phyloP scores from a whole-genome alignment of 495 filamentous ascomycete genomes.

The Trichoderma gamsii region DNA sequence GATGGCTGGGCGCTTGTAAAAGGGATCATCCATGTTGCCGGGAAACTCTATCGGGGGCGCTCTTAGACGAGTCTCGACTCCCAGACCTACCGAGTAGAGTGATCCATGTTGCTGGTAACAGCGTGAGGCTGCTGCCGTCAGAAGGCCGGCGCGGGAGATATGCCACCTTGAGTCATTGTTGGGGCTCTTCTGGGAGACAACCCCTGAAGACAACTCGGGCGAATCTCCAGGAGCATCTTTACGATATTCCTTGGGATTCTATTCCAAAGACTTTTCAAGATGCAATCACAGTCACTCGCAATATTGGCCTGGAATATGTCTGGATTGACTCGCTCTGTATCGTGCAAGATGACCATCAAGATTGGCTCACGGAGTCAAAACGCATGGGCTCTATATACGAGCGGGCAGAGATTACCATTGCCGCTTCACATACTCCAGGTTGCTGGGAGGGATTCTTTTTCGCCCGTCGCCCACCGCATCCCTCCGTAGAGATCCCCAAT shows the following conservation, averaged over 20 bases:
- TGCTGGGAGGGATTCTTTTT: slow-evolving; percentile 1
- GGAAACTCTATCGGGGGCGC: neutral
- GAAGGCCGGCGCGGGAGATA: neutral
- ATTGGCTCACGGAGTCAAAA: slow-evolving; percentile 1
- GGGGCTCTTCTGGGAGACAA: slow-evolving; percentile 5
- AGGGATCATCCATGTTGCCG: slow-evolving; percentile 3
- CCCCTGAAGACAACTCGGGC: neutral
- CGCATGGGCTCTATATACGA: slow-evolving; percentile 12
- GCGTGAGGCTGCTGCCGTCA: neutral
- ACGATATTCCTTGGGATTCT: neutral
- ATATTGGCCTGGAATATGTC: slow-evolving; percentile 6
- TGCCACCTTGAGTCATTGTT: neutral
- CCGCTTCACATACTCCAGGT: slow-evolving; percentile 2
- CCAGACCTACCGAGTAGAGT: slow-evolving; percentile 1
- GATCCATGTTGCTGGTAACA: neutral
- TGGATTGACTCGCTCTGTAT: slow-evolving; percentile 17
- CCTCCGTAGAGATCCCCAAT: neutral
- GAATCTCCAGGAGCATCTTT: neutral
- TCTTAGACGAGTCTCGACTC: neutral
- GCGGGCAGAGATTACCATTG: neutral
- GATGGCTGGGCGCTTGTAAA: neutral
- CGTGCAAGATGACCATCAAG: slow-evolving; percentile 14
- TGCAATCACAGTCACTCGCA: slow-evolving; percentile 3
- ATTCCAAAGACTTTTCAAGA: slow-evolving; percentile 15
- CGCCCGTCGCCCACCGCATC: neutral